Conservation (phyloP, 1,284 basidiomycete species). For the Cryptococcus sp. region DNA sequence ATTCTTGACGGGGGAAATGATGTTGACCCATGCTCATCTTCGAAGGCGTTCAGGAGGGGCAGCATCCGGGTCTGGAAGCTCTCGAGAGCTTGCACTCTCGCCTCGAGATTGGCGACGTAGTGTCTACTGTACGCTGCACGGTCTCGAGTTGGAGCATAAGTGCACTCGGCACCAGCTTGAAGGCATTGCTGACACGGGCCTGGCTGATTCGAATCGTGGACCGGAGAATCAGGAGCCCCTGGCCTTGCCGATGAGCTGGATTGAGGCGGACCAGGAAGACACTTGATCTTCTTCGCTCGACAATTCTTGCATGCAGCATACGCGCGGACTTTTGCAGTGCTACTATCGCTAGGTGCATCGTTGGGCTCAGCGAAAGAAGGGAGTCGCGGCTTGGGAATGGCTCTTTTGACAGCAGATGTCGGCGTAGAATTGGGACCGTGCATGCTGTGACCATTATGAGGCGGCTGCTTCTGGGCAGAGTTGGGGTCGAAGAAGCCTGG, state of each 20-base stretch:
- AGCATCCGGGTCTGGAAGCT: conserved; percentile 33
- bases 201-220: conserved; percentile 5
- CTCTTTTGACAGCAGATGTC: too few relatives aligned
- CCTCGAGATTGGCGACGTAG: conserved; percentile 49
- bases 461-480: too few relatives aligned
- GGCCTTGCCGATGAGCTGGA: neutral
- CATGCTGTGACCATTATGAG: too few relatives aligned
- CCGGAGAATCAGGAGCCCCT: neutral
- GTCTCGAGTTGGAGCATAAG: conserved; percentile 49
- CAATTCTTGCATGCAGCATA: conserved; percentile 47
- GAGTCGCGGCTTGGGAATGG: neutral
- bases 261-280: conserved; percentile 32
- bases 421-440: too few relatives aligned
- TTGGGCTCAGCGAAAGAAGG: conserved; percentile 11
- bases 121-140: conserved; percentile 48
- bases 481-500: too few relatives aligned
- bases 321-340: conserved; percentile 35
- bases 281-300: conserved; percentile 48
- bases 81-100: conserved; percentile 49
- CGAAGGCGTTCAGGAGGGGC: conserved; percentile 43
- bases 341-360: neutral
- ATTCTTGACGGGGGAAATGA: too few relatives aligned
- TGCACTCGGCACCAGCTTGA: conserved; percentile 40
- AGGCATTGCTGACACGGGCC: conserved; percentile 47
- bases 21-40: conserved; percentile 9